phyloP scores from a whole-genome alignment of 768 basidiomycete genomes.

The Podaxis pistillaris region DNA sequence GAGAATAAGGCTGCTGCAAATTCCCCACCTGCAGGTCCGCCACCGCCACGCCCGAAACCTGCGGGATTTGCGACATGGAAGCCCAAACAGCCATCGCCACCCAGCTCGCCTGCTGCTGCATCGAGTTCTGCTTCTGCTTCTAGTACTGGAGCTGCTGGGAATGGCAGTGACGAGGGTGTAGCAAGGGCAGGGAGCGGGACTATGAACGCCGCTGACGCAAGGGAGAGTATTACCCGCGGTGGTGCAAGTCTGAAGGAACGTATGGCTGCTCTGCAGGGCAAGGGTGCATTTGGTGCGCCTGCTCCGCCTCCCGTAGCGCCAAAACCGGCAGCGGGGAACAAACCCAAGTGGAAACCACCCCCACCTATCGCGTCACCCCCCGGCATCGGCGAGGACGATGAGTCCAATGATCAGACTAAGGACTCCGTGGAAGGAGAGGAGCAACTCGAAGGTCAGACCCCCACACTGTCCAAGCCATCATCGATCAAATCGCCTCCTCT shows the following conservation, averaged over 20 bases:
- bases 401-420: slow-evolving; percentile 12
- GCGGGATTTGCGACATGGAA: slow-evolving; percentile 66
- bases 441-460: slow-evolving; percentile 1
- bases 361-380: slow-evolving; percentile 55
- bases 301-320: slow-evolving; percentile 41
- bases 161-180: slow-evolving; percentile 31
- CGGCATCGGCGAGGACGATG: slow-evolving; percentile 42
- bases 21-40: slow-evolving; percentile 36
- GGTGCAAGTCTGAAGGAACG: slow-evolving; percentile 86
- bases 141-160: slow-evolving; percentile 2
- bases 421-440: slow-evolving; percentile 16
- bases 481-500: slow-evolving; percentile 20
- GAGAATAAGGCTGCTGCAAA: slow-evolving; percentile 59
- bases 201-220: slow-evolving; percentile 86
- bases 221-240: slow-evolving; percentile 71
- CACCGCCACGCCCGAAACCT: slow-evolving; percentile 66
- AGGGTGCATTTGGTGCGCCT: slow-evolving; percentile 72
- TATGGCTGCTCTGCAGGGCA: slow-evolving; percentile 91
- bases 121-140: slow-evolving; percentile 20
- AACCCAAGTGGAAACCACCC: slow-evolving; percentile 83
- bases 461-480: slow-evolving; percentile 34
- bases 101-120: slow-evolving; percentile 32
- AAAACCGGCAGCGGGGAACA: slow-evolving; percentile 54
- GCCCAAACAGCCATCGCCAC: slow-evolving; percentile 56
- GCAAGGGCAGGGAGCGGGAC: slow-evolving; percentile 26